These are phyloP conservation scores for Oemleria cerasiformis DNA, from an alignment of 306 rosid genomes.

Conservation along the genomic window DNA sequence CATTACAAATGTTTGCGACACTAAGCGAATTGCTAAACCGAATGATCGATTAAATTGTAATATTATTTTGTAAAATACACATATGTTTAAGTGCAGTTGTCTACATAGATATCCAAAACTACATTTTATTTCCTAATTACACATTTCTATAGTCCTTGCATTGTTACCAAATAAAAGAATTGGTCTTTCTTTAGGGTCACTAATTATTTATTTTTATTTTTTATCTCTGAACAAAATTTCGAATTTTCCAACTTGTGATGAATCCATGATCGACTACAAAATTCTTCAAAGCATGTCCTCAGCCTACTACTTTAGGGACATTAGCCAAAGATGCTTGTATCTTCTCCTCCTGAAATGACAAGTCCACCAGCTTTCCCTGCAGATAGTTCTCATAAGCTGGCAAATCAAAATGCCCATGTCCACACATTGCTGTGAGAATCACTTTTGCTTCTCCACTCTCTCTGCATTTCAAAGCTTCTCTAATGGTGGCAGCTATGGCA, in stretches of 20 bases:
- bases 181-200: not conserved
- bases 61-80: too few relatives aligned
- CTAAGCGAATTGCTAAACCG: not conserved
- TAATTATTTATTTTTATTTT: not conserved
- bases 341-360: constrained; percentile 68
- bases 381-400: constrained; percentile 79
- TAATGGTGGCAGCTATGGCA: constrained; percentile 86
- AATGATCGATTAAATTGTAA: too few relatives aligned
- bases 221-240: not conserved
- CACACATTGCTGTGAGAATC: constrained; percentile 92
- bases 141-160: not conserved
- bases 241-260: not conserved
- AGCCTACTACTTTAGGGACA: constrained; percentile 47
- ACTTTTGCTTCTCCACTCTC: constrained; percentile 84
- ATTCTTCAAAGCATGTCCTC: constrained; percentile 9
- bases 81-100: not conserved
- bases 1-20: too few relatives aligned
- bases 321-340: constrained; percentile 51
- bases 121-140: not conserved
- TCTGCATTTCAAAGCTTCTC: constrained; percentile 76
- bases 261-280: not conserved
- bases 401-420: constrained; percentile 92
- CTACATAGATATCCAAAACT: not conserved
- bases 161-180: not conserved
- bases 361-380: constrained; percentile 83